Base-by-base conservation (phyloP, 1,284 basidiomycete genomes). In the Ustilago crameri region DNA sequence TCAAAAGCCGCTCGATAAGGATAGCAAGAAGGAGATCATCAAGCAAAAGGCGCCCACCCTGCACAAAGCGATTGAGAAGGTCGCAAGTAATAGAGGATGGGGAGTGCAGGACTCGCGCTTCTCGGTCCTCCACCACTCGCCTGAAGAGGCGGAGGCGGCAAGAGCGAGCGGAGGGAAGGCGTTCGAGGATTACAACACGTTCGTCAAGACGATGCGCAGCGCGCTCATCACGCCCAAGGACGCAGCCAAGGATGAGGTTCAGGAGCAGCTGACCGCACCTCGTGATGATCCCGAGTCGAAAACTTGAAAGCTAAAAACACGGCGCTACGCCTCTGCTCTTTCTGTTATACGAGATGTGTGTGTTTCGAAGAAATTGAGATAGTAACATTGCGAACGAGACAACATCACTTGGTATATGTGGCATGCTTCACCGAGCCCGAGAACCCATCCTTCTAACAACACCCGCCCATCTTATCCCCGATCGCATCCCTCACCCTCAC, bases 401-500 rank as follows among this genome's bases (percentile, higher is more conserved):
- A 35, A 17, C 15, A 12, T 50, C 20, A 41, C 48, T 22, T 50
- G 48, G 37, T 40, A 50, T 40, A 50, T 27, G 20, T 49, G 30
- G n/a, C 35, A 37, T 37, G 35, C 35, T 17, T 17, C n/a, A 37
- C 35, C 35, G 35, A 37, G 9, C 35, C 35, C n/a, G 35, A 37
- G 17, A 34, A 34, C 32, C 15, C 35, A 5, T 5, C 35, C 17
- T 5, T 17, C 35, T 26, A 76, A 40, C 75, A 76, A 44, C 72
- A 70, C 5, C 75, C 75, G 14, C 53, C 65, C 54, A 71, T 49
- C 47, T 61, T 62, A 23, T 61, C 63, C 9, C 55, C 53, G 12
- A 76, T 42, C 9, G 47, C 61, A 41, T 76, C 71, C 40, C 72
- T 76, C 44, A 76, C 53, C 47, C 32, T 52, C 30, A 76, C 41